Percentiles rank a stretch among this genome's conserved stretches.
These are phyloP conservation scores for Iodosphaeria phyllophila DNA, from an alignment of 2,329 filamentous ascomycete species.

Conservation along the genomic window DNA sequence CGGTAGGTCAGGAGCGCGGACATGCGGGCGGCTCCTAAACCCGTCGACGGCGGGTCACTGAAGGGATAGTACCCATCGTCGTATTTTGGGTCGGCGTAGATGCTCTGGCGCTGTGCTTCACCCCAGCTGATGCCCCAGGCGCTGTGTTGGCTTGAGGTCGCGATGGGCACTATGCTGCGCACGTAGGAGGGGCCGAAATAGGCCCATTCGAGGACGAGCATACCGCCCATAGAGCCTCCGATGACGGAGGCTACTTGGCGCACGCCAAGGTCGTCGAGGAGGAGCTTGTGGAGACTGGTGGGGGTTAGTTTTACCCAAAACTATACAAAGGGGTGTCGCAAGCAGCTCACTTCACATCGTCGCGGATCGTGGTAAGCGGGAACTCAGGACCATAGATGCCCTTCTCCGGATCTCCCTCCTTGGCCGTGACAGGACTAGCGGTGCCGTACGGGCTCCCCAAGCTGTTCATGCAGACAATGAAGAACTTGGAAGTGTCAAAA, in stretches of 20 bases:
- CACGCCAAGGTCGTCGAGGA: slow-evolving; percentile 67
- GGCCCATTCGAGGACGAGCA: slow-evolving; percentile 82
- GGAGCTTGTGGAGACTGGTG: slow-evolving; percentile 52
- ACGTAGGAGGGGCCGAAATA: slow-evolving; percentile 83
- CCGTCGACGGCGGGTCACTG: slow-evolving; percentile 68
- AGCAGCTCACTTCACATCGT: slow-evolving; percentile 69
- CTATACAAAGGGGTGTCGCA: neutral
- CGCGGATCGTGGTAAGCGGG: slow-evolving; percentile 81
- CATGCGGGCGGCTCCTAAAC: slow-evolving; percentile 90
- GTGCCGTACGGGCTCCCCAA: slow-evolving; percentile 72
- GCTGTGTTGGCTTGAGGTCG: slow-evolving; percentile 68
- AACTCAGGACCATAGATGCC: slow-evolving; percentile 89
- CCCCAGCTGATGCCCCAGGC: slow-evolving; percentile 88
- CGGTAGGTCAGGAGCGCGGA: slow-evolving; percentile 88
- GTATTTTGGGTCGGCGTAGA: slow-evolving; percentile 97
- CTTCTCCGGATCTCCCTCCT: slow-evolving; percentile 56
- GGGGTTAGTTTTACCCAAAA: slow-evolving; percentile 6
- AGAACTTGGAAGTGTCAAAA: slow-evolving; percentile 70
- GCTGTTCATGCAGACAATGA: slow-evolving; percentile 73
- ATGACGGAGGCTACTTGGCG: slow-evolving; percentile 61
- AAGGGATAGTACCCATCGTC: slow-evolving; percentile 91
- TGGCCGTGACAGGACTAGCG: slow-evolving; percentile 75
- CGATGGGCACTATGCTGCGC: slow-evolving; percentile 62
- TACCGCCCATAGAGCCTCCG: slow-evolving; percentile 72
- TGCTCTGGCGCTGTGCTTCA: slow-evolving; percentile 76